These are phyloP conservation scores for Jamesozyma lodderae DNA, from an alignment of 805 yeast species.

Conservation along the genomic window DNA sequence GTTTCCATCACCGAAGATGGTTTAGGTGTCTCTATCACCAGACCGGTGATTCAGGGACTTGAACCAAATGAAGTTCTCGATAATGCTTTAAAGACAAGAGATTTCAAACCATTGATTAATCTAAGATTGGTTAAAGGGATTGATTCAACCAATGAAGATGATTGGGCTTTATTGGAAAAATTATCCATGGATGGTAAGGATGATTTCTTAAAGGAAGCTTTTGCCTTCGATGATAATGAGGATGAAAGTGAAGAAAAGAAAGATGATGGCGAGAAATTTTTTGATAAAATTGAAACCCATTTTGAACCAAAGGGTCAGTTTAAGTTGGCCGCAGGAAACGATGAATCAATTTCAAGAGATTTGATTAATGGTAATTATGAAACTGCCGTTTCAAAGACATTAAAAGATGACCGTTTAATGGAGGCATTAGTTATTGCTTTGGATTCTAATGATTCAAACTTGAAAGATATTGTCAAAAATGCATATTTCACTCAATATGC, in stretches of 20 bases:
- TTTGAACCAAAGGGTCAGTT: constrained; percentile 48
- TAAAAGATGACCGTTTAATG: constrained; percentile 50
- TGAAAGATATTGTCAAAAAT: constrained; percentile 59
- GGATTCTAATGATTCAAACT: constrained; percentile 45
- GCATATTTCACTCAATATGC: constrained; percentile 60
- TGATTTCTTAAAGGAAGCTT: constrained; percentile 40
- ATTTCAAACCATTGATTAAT: constrained; percentile 47
- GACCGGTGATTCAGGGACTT: constrained; percentile 34
- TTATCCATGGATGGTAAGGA: constrained; percentile 43
- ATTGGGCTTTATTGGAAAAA: constrained; percentile 56
- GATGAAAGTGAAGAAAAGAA: constrained; percentile 11
- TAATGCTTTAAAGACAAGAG: constrained; percentile 47
- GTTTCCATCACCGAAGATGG: constrained; percentile 43
- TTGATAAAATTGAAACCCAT: constrained; percentile 29
- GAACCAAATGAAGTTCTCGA: constrained; percentile 36
- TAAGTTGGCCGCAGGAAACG: constrained; percentile 37
- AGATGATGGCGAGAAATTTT: constrained; percentile 33
- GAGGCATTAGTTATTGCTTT: constrained; percentile 82
- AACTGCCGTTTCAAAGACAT: constrained; percentile 58
- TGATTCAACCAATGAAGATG: constrained; percentile 40
- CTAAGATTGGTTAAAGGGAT: constrained; percentile 38
- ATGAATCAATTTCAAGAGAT: constrained; percentile 38
- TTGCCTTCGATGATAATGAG: constrained; percentile 30
- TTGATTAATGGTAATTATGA: constrained; percentile 55
- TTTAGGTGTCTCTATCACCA: constrained; percentile 31